Conservation (phyloP, 2,329 filamentous ascomycete species). For the Talaromyces islandicus region DNA sequence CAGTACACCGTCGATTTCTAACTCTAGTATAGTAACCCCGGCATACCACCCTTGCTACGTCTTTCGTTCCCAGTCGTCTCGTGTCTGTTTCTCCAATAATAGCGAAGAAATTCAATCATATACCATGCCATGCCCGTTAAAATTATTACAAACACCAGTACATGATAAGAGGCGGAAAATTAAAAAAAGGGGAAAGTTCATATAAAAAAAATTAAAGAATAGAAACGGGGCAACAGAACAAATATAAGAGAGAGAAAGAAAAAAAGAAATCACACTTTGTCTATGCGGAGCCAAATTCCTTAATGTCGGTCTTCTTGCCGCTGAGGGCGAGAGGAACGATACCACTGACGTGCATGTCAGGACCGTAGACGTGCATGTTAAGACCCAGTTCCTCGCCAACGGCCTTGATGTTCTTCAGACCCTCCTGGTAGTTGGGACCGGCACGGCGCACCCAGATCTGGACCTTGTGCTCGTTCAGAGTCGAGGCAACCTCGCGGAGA, state of each 20-base stretch:
- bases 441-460: slow-evolving; percentile 92
- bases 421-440: slow-evolving; percentile 98
- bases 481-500: slow-evolving; percentile 78
- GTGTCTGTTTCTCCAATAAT: background rate
- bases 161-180: slow-evolving; percentile 6
- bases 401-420: slow-evolving; percentile 98
- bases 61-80: background rate
- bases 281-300: slow-evolving; percentile 49
- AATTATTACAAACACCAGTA: slow-evolving; percentile 14
- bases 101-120: slow-evolving; percentile 13
- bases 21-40: background rate
- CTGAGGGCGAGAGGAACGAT: slow-evolving; percentile 87
- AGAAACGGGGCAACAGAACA: background rate
- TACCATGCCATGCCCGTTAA: slow-evolving; percentile 14
- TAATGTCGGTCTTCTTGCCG: slow-evolving; percentile 55
- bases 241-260: background rate
- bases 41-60: background rate
- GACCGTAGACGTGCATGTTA: slow-evolving; percentile 85
- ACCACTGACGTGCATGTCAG: slow-evolving; percentile 83
- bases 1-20: background rate
- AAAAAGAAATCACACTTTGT: background rate
- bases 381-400: slow-evolving; percentile 91
- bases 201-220: background rate
- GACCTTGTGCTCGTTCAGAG: slow-evolving; percentile 91
- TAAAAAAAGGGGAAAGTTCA: background rate